Percentiles rank a stretch among this genome's conserved stretches.
phyloP scores from a whole-genome alignment of 768 basidiomycete species.

The Pulveroboletus ravenelii region DNA sequence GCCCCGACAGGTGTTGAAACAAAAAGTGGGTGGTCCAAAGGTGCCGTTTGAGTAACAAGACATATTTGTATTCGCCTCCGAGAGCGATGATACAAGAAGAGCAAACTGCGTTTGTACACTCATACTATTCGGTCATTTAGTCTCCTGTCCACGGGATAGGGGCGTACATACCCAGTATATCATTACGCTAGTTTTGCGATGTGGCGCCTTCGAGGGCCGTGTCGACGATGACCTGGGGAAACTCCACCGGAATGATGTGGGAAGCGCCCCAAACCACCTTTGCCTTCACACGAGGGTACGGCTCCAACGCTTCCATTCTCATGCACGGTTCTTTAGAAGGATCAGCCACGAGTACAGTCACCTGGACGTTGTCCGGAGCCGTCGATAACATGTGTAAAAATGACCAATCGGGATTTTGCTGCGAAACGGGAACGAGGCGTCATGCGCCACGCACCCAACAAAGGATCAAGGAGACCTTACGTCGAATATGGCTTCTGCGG shows the following conservation, averaged over 20 bases:
- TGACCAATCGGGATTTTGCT: constrained; percentile 25
- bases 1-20: too few relatives aligned
- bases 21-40: too few relatives aligned
- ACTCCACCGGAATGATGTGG: constrained; percentile 14
- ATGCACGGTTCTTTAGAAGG: not conserved
- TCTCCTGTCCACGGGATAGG: too few relatives aligned
- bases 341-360: constrained; percentile 12
- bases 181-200: not conserved
- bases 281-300: constrained; percentile 3
- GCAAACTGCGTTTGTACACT: too few relatives aligned
- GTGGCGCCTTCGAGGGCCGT: constrained; percentile 2
- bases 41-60: too few relatives aligned
- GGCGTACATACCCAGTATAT: too few relatives aligned
- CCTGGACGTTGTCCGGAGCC: constrained; percentile 6
- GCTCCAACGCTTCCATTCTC: constrained; percentile 1
- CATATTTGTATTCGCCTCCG: too few relatives aligned
- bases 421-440: too few relatives aligned
- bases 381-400: constrained; percentile 5
- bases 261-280: constrained; percentile 4
- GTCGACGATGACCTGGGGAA: constrained; percentile 11
- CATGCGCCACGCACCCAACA: not conserved
- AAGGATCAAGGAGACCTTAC: not conserved
- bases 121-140: too few relatives aligned
- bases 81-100: too few relatives aligned
- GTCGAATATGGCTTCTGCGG: constrained; percentile 8